Percentiles rank a stretch among this genome's conserved stretches.
Evolutionary conservation across 148 eudicot species (phyloP).

Genomic region (Rhododendron henanense): DNA sequence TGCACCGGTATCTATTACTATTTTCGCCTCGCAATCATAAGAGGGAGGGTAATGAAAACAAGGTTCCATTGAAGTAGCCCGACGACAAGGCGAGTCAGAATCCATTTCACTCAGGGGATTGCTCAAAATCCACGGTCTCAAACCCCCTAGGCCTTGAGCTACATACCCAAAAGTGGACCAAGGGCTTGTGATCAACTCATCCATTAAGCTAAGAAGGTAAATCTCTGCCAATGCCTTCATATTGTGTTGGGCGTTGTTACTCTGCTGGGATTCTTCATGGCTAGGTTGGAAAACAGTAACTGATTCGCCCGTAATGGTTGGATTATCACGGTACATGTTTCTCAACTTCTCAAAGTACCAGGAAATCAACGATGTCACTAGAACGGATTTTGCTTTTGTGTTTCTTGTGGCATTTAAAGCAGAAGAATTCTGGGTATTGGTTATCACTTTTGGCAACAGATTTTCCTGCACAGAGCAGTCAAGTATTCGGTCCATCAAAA

Average conservation of each 20-base stretch:
- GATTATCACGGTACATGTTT: constrained; percentile 62
- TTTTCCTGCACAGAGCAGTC: constrained; percentile 58
- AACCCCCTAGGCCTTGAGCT: constrained; percentile 89
- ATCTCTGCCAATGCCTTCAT: constrained; percentile 92
- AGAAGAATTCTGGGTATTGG: constrained; percentile 21
- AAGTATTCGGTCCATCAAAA: constrained; percentile 55
- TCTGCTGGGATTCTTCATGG: constrained; percentile 74
- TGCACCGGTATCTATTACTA: constrained; percentile 46
- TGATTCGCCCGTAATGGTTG: constrained; percentile 65
- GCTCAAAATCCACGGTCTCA: constrained; percentile 87
- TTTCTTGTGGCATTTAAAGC: constrained; percentile 12
- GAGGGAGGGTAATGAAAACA: constrained; percentile 94
- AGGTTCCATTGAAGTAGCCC: constrained; percentile 81
- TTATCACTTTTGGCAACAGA: constrained; percentile 42
- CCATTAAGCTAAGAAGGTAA: constrained; percentile 78
- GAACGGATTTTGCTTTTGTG: constrained; percentile 53
- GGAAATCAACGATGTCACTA: constrained; percentile 62
- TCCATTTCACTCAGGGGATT: constrained; percentile 56
- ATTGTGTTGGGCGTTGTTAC: constrained; percentile 46
- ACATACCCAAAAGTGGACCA: constrained; percentile 98
- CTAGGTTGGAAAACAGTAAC: constrained; percentile 77
- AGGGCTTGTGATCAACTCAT: constrained; percentile 77
- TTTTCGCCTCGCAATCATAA: constrained; percentile 63
- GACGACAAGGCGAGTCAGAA: constrained; percentile 63
- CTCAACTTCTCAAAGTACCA: constrained; percentile 63